phyloP scores from a whole-genome alignment of 345 rosid species.

The Citrus medica region DNA sequence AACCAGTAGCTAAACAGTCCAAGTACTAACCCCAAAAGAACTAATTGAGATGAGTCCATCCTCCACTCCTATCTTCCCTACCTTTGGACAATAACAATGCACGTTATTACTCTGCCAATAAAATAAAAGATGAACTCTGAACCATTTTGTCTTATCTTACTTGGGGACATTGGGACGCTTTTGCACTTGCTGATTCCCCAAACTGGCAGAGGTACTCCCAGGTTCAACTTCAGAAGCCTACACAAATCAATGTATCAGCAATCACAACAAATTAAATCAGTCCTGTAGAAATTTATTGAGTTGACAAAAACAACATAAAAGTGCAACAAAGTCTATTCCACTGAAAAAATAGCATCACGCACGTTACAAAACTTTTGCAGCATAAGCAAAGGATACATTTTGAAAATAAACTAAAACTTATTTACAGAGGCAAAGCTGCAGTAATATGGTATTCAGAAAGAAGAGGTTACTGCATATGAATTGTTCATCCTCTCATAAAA shows the following conservation, averaged over 20 bases:
- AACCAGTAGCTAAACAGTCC: neutral
- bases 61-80: neutral
- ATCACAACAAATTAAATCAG: conserved; percentile 3
- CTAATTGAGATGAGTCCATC: neutral
- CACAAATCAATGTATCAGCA: conserved; percentile 16
- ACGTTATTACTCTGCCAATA: neutral
- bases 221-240: conserved; percentile 38
- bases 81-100: neutral
- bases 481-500: neutral
- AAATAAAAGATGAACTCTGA: neutral
- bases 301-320: neutral
- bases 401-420: neutral
- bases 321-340: neutral
- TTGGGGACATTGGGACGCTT: conserved; percentile 40
- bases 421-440: neutral
- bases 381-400: neutral
- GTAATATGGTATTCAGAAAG: neutral
- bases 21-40: neutral
- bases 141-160: conserved; percentile 19
- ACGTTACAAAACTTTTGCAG: neutral
- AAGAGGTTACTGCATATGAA: neutral
- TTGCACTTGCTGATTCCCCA: conserved; percentile 31
- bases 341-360: neutral
- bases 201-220: conserved; percentile 21
- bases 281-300: neutral